Evolutionary conservation across 108 stramenopile species (phyloP).

Genomic region (Nitzschia inconspicua): DNA sequence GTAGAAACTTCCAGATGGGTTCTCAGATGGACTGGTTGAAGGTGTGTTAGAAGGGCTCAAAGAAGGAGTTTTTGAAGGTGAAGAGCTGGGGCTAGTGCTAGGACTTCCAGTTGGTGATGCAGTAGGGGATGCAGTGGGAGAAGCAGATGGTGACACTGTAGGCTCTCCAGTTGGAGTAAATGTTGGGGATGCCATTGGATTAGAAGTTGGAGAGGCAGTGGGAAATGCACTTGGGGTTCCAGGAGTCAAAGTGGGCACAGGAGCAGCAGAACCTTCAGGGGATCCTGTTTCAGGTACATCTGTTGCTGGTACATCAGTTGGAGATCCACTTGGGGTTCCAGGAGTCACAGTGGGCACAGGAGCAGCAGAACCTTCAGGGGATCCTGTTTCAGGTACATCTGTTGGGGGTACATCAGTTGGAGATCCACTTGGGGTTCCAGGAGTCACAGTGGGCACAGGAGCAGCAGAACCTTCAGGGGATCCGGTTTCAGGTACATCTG

Average conservation of each 20-base stretch:
- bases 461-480: no score
- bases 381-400: no score
- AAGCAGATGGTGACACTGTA: neutral
- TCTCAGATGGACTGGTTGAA: neutral
- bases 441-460: no score
- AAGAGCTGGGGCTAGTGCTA: neutral
- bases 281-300: neutral
- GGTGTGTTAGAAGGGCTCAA: neutral
- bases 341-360: no score
- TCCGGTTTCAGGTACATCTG: no score
- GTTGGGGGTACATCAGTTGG: no score
- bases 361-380: no score
- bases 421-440: no score
- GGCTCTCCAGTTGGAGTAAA: no score
- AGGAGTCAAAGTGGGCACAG: neutral
- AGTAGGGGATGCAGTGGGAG: neutral
- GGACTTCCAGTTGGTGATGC: neutral
- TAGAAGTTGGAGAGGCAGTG: neutral
- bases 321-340: no score
- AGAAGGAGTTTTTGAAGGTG: neutral
- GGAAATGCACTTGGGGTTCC: neutral
- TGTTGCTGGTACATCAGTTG: no score
- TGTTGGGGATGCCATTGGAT: no score
- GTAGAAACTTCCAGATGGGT: neutral
- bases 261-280: neutral